phyloP scores from a whole-genome alignment of 2,329 filamentous ascomycete species.

The Clarireedia monteithiana region DNA sequence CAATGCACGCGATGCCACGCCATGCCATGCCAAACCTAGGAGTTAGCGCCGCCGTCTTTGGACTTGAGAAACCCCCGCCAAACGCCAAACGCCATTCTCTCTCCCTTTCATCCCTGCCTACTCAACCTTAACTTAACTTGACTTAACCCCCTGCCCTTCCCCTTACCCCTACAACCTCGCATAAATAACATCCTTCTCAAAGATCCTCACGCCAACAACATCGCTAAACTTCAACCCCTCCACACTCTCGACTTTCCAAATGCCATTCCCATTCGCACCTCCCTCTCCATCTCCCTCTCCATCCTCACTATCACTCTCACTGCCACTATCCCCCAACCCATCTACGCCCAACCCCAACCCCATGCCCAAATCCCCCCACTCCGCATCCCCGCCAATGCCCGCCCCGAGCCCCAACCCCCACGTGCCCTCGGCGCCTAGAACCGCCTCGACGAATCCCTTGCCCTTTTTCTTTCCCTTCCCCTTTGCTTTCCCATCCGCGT shows the following conservation, averaged over 20 bases:
- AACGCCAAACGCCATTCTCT: background rate
- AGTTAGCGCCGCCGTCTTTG: background rate
- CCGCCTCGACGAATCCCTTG: slow-evolving; percentile 14
- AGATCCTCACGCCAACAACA: slow-evolving; percentile 44
- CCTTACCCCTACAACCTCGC: slow-evolving; percentile 33
- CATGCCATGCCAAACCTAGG: background rate
- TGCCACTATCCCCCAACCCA: background rate
- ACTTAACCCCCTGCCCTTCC: background rate
- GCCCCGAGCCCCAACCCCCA: background rate
- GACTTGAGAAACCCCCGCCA: no score
- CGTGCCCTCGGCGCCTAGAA: background rate
- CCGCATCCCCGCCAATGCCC: slow-evolving; percentile 6
- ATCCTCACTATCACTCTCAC: background rate
- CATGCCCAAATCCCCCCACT: slow-evolving; percentile 29
- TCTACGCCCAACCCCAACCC: slow-evolving; percentile 7
- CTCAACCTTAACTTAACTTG: background rate
- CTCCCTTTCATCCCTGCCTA: background rate
- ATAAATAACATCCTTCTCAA: slow-evolving; percentile 46
- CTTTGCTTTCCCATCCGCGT: slow-evolving; percentile 23
- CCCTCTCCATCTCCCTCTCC: background rate
- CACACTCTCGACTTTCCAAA: slow-evolving; percentile 19
- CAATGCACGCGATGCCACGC: background rate
- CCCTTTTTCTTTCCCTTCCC: slow-evolving; percentile 24
- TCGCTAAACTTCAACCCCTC: slow-evolving; percentile 38
- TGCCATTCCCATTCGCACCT: background rate